Evolutionary conservation across 2,329 filamentous ascomycete species (phyloP), one percentile per base, ranked within the genome.

Genomic region (Pseudopithomyces maydicus): DNA sequence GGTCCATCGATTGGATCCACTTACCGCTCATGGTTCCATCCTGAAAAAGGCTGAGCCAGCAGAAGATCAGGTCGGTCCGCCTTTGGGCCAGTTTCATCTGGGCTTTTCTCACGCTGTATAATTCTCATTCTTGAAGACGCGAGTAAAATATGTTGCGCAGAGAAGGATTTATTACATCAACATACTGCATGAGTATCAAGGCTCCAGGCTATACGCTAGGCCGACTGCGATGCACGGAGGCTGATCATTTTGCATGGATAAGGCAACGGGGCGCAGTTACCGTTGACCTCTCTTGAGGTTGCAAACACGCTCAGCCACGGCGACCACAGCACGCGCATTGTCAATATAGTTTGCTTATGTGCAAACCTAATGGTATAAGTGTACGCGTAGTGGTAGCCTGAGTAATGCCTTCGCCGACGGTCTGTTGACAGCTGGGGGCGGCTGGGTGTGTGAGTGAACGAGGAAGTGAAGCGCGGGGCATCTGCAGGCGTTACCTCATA

Each of bases 31-130:
- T 59, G 54, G 22, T 52, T 58, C 61, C 61, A 64, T 29, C 62
- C 63, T 3, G 57, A 58, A 44, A 66, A 66, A 4, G 63, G 61
- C 35, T 61, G 58, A 8, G 63, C 61, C 6, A 66, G 57, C 6
- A 41, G 53, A 3, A 61, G 61, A 59, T 66, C 59, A 51, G 63
- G 63, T 29, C 59, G 63, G 8, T 56, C 61, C 48, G 43, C 33
- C 6, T 51, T 53, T 17, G 32, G 51, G n/a, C 14, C 47, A 22
- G 36, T 29, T 35, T 56, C 54, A 19, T 33, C 49, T 22, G 36
- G 43, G 38, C 20, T 19, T 38, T 26, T 45, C 17, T 57, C 43
- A 41, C 47, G 54, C 32, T 62, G 41, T 15, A 35, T 41, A 22
- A 29, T 22, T 32, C 33, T 33, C 47, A 52, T 52, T 3, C 14